These are phyloP conservation scores for Chrysosphaeria jannelii DNA, from an alignment of 2,329 filamentous ascomycete species.

Conservation along the genomic window DNA sequence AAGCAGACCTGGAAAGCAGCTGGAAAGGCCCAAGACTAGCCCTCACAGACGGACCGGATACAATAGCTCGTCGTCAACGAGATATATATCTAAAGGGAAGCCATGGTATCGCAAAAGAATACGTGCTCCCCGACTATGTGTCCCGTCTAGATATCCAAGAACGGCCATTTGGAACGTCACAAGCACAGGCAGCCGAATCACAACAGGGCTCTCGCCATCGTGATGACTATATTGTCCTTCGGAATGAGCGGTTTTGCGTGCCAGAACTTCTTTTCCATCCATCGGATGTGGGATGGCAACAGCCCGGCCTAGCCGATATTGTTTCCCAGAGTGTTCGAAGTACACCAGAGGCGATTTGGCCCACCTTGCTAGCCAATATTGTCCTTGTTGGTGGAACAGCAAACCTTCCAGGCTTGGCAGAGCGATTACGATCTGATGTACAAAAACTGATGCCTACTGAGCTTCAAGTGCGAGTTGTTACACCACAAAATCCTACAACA, in stretches of 20 bases:
- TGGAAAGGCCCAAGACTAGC: constrained; percentile 43
- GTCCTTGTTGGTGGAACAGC: constrained; percentile 71
- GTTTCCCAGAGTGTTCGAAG: constrained; percentile 47
- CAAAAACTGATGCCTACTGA: constrained; percentile 42
- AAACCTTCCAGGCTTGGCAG: constrained; percentile 50
- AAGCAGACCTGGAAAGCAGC: constrained; percentile 43
- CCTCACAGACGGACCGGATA: constrained; percentile 5
- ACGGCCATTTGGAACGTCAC: constrained; percentile 43
- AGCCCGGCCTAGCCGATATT: constrained; percentile 57
- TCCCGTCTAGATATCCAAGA: constrained; percentile 27
- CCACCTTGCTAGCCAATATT: constrained; percentile 59
- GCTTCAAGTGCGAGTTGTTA: constrained; percentile 44
- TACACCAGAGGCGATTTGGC: constrained; percentile 59
- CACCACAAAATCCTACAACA: constrained; percentile 40
- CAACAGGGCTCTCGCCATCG: constrained; percentile 7
- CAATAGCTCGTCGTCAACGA: constrained; percentile 20
- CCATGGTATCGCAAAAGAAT: constrained; percentile 51
- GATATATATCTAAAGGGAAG: constrained; percentile 15
- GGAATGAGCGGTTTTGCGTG: constrained; percentile 74
- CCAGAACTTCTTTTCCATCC: constrained; percentile 79
- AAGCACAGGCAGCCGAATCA: constrained; percentile 13
- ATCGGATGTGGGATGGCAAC: constrained; percentile 47
- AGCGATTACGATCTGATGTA: constrained; percentile 48
- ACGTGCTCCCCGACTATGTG: constrained; percentile 62
- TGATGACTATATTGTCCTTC: constrained; percentile 48